phyloP scores from a whole-genome alignment of 352 stramenopile species.

The Pythium guiyangense region DNA sequence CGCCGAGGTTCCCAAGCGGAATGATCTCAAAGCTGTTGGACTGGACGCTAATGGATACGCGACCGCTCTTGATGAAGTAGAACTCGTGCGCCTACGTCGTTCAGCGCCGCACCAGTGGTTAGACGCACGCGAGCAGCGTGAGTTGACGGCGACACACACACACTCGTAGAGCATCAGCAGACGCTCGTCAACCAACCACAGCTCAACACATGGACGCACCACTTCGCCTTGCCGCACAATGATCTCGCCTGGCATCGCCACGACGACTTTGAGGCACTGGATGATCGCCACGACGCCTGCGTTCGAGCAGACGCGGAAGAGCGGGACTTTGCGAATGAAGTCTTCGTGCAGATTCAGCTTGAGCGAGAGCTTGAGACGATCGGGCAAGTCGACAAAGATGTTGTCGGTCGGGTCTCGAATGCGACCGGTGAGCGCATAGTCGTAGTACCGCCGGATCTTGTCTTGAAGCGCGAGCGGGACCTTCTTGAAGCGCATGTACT shows the following conservation, averaged over 20 bases:
- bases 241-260: constrained; percentile 66
- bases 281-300: constrained; percentile 67
- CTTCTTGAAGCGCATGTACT: constrained; percentile 81
- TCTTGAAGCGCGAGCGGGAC: constrained; percentile 57
- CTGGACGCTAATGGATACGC: constrained; percentile 46
- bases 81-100: constrained; percentile 43
- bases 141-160: too few relatives aligned
- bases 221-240: constrained; percentile 61
- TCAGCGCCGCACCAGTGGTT: too few relatives aligned
- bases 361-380: constrained; percentile 61
- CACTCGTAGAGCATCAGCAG: too few relatives aligned
- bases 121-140: too few relatives aligned
- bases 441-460: constrained; percentile 71
- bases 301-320: constrained; percentile 69
- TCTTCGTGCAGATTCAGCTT: constrained; percentile 60
- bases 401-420: constrained; percentile 51
- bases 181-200: too few relatives aligned
- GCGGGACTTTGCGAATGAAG: constrained; percentile 69
- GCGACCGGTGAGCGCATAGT: constrained; percentile 60
- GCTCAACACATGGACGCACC: constrained; percentile 15
- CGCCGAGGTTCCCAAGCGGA: constrained; percentile 57
- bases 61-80: constrained; percentile 72
- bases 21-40: constrained; percentile 22
- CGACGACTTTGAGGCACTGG: constrained; percentile 54
- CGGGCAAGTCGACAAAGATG: constrained; percentile 63